Evolutionary conservation across 2,329 filamentous ascomycete genomes (phyloP), one percentile per base, ranked within the genome.

Genomic region (Fusarium brevicatenulatum): DNA sequence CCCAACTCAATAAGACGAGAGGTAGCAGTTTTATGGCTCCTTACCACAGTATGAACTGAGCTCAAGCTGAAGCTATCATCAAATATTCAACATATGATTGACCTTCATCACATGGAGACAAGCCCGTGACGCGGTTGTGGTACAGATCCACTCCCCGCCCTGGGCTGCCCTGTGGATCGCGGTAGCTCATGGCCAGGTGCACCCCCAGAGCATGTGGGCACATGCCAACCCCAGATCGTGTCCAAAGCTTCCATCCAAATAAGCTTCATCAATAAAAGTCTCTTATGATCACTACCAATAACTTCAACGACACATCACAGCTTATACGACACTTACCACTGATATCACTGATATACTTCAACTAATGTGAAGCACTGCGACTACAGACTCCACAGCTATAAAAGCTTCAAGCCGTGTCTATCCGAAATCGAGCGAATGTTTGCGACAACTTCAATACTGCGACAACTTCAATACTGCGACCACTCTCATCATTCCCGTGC

Each of bases 181-280:
- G 46, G 65, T 47, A 70, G 70, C 55, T 72, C 50, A 70, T 70
- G 66, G 70, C 71, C 71, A 73, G 66, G 71, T 71, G 67, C 66
- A 72, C 70, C 62, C 60, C 60, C 62, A n/a, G 34, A 40, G 50
- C 49, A 73, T 30, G 62, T 70, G 65, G 63, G 67, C 71, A 74
- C 71, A 73, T 73, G 71, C 71, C 71, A 71, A 73, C 71, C 66
- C 66, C 68, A 37, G 66, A 60, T 64, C 55, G 66, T 68, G 37
- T 66, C 54, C 61, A 70, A 49, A 70, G 66, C 66, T 70, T 49
- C 47, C 58, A 32, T 40, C 42, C 43, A 64, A 34, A 19, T 10
- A 50, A 68, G 55, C 68, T 70, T 47, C 42, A 46, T 47, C 66
- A 42, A 71, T 47, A 46, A 36, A 36, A 36, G 34, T 54, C 61